Percentiles rank a stretch among this genome's conserved stretches.
Evolutionary conservation across 495 filamentous ascomycete species (phyloP).

Genomic region (Glutinoglossum americanum): DNA sequence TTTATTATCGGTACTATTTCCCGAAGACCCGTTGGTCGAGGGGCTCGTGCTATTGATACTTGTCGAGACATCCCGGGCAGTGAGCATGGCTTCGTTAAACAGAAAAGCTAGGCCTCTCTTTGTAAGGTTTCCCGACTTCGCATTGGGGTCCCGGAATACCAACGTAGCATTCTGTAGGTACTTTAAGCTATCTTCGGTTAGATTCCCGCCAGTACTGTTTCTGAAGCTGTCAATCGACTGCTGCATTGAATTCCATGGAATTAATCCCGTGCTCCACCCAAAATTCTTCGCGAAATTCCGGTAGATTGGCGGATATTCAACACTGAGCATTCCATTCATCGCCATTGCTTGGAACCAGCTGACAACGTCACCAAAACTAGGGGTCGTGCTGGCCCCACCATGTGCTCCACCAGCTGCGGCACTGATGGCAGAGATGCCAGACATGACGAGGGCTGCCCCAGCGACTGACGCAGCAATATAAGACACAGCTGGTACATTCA

Average conservation of each 20-base stretch:
- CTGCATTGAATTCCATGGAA: conserved; percentile 67
- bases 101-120: conserved; percentile 34
- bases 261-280: conserved; percentile 68
- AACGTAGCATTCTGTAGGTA: conserved; percentile 55
- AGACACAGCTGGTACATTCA: conserved; percentile 48
- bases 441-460: conserved; percentile 58
- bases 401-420: conserved; percentile 20
- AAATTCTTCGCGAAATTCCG: conserved; percentile 81
- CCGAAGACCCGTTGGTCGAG: conserved; percentile 6
- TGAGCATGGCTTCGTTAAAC: conserved; percentile 21
- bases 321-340: conserved; percentile 87
- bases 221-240: conserved; percentile 72
- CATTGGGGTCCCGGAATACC: conserved; percentile 30
- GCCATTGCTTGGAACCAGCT: conserved; percentile 85
- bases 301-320: conserved; percentile 70
- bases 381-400: conserved; percentile 38
- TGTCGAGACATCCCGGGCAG: conserved; percentile 29
- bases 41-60: conserved; percentile 25
- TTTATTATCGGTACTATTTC: conserved; percentile 16
- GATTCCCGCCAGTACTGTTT: conserved; percentile 57
- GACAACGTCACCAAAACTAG: conserved; percentile 70
- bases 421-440: conserved; percentile 47
- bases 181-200: conserved; percentile 55
- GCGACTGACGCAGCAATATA: conserved; percentile 75
- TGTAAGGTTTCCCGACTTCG: conserved; percentile 20